Evolutionary conservation across 768 basidiomycete species (phyloP).

Genomic region (Zangia roseola): DNA sequence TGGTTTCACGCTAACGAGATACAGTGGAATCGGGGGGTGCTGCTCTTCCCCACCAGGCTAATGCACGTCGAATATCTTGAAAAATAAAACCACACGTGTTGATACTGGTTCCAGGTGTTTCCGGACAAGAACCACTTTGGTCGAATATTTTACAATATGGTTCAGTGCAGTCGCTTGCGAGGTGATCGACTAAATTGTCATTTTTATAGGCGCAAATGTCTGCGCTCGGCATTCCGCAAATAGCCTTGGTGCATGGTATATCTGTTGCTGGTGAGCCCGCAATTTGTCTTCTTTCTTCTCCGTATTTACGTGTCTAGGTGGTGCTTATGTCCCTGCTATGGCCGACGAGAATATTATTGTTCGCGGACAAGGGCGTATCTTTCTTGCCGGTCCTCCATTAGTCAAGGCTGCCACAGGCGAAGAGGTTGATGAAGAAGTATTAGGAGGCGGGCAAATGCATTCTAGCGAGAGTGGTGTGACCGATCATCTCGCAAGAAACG

Average conservation of each 20-base stretch:
- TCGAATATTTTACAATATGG: slow-evolving; percentile 97
- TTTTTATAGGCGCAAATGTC: slow-evolving; percentile 84
- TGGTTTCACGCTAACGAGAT: slow-evolving; percentile 4
- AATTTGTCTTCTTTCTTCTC: slow-evolving; percentile 1
- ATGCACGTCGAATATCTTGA: slow-evolving; percentile 36
- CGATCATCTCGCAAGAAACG: slow-evolving; percentile 82
- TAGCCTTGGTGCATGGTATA: slow-evolving; percentile 92
- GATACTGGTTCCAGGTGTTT: slow-evolving; percentile 53
- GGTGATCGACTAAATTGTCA: slow-evolving; percentile 8
- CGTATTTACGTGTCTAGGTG: slow-evolving; percentile 45
- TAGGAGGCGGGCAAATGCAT: slow-evolving; percentile 91
- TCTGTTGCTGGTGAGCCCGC: slow-evolving; percentile 69
- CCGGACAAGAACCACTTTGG: slow-evolving; percentile 96
- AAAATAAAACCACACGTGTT: background rate
- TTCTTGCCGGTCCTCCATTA: slow-evolving; percentile 91
- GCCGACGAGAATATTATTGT: slow-evolving; percentile 93
- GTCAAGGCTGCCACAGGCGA: slow-evolving; percentile 96
- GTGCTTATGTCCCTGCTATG: slow-evolving; percentile 96
- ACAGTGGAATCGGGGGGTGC: slow-evolving; percentile 93
- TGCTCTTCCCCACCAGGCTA: slow-evolving; percentile 88
- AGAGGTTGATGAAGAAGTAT: slow-evolving; percentile 86
- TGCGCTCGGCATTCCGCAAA: slow-evolving; percentile 85
- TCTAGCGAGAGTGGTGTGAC: slow-evolving; percentile 89
- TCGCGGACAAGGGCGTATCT: slow-evolving; percentile 88
- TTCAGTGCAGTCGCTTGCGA: slow-evolving; percentile 24